Evolutionary conservation across 129 eudicot species (phyloP), one percentile per base, ranked within the genome.

Genomic region (Centella asiatica): DNA sequence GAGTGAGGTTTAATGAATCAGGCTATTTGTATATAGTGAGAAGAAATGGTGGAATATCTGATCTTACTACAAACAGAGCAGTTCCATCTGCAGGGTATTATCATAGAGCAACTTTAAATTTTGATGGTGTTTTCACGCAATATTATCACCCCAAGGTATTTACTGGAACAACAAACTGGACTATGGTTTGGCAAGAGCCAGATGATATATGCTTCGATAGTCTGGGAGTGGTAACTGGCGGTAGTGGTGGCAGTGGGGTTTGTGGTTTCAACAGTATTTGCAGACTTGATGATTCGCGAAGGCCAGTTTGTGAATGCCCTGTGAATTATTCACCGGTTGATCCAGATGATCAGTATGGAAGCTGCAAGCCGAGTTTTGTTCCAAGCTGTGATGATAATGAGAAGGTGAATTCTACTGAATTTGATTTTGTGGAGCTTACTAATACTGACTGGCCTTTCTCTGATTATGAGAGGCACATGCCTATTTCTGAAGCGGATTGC

Each of bases 241-340:
- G 73, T 19, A 76, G 87, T 15, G 82, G 87, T 15, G 85, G 75
- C 18, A 77, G 88, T 10, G 83, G 89, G 23, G 77, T 78, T 60
- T 88, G 96, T 60, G 93, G 96, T 32, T 74, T 47, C 57, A 88
- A 88, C 76, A 84, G 69, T 19, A 57, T 81, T 37, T 88, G 96
- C 73, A 71, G 52, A 62, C 46, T 76, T 44, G 71, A 13, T 4
- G 57, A 61, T 28, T 22, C 57, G 31, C 40, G 36, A 28, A 68
- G 69, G 40, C 85, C 82, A 28, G 67, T 18, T 22, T 87, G 95
- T 72, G 69, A 65, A 36, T 87, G 95, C 62, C 82, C 92, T 7
- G 37, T 0, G 23, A 69, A 75, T 29, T 87, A 67, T 48, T 64
- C 83, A 0, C 65, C 76, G 45, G 64, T 72, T 19, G 84, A 87